Percentiles rank a stretch among this genome's conserved stretches.
Conservation (phyloP, 1,284 basidiomycete genomes). For the Heterobasidion irregulare region DNA sequence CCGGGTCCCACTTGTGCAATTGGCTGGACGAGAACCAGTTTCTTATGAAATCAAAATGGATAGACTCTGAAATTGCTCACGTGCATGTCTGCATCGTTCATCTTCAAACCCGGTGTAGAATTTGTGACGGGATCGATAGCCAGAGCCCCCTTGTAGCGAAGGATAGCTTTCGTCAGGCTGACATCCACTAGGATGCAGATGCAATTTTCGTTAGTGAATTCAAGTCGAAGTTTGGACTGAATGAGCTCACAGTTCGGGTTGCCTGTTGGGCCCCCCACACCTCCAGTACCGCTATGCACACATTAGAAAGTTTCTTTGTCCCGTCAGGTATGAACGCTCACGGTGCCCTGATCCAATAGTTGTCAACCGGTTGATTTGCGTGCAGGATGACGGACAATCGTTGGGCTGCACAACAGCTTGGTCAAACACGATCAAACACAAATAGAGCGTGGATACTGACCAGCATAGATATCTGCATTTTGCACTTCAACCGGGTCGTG, state of each 20-base stretch:
- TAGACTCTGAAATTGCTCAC: too few relatives aligned
- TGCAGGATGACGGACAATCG: slow-evolving; percentile 28
- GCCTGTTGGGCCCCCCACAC: not conserved
- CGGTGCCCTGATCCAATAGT: slow-evolving; percentile 27
- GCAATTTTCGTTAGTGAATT: too few relatives aligned
- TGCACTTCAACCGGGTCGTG: slow-evolving; percentile 31
- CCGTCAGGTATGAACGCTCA: too few relatives aligned
- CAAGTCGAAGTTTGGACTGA: too few relatives aligned
- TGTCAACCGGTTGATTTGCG: slow-evolving; percentile 23
- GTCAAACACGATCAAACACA: not conserved
- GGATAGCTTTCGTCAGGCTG: not conserved
- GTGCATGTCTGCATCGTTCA: not conserved
- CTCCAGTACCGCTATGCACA: not conserved
- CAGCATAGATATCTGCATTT: slow-evolving; percentile 26
- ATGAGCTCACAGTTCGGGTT: not conserved
- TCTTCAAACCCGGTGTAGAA: not conserved
- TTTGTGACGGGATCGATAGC: not conserved
- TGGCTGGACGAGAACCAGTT: not conserved
- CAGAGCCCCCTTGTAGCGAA: not conserved
- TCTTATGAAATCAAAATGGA: too few relatives aligned
- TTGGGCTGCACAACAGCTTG: slow-evolving; percentile 20
- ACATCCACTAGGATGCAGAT: not conserved
- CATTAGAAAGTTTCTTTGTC: too few relatives aligned
- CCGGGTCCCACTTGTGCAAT: not conserved
- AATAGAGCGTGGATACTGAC: slow-evolving; percentile 6